A percentile compares a stretch with the other conserved stretches of the same genome.
Evolutionary conservation across 129 eudicot genomes (phyloP).

Genomic region (Calendula officinalis): DNA sequence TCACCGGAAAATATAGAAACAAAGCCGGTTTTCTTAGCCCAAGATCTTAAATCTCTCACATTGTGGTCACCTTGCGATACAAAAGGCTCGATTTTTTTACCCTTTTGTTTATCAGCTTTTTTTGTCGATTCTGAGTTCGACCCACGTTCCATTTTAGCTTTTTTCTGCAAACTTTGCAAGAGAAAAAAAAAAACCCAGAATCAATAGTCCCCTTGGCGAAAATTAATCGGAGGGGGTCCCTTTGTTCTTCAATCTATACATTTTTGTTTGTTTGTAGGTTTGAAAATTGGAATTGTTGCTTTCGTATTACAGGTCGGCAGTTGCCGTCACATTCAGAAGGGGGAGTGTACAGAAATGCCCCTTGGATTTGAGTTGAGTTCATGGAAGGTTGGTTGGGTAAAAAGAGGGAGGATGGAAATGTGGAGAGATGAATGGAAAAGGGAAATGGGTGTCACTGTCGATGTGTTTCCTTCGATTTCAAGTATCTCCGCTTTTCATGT

Average conservation of each 20-base stretch:
- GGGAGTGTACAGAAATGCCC: conserved; percentile 15
- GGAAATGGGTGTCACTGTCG: conserved; percentile 14
- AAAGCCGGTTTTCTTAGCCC: conserved; percentile 97
- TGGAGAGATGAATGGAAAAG: not conserved
- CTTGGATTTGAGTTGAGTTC: conserved; percentile 20
- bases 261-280: not conserved
- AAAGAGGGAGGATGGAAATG: not conserved
- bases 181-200: not conserved
- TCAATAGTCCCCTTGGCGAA: not conserved
- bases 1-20: conserved; percentile 77
- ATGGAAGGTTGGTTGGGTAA: conserved; percentile 11
- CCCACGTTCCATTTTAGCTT: conserved; percentile 71
- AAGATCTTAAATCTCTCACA: conserved; percentile 86
- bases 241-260: not conserved
- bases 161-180: conserved; percentile 7
- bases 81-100: conserved; percentile 76
- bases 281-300: conserved; percentile 1
- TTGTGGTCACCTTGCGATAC: conserved; percentile 62
- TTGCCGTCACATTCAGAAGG: conserved; percentile 11
- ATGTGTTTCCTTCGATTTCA: conserved; percentile 32
- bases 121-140: conserved; percentile 46
- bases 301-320: conserved; percentile 12
- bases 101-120: conserved; percentile 41
- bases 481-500: conserved; percentile 17
- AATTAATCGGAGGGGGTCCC: too few relatives aligned